phyloP scores from a whole-genome alignment of 2,329 filamentous ascomycete species.

The Alternaria atra region DNA sequence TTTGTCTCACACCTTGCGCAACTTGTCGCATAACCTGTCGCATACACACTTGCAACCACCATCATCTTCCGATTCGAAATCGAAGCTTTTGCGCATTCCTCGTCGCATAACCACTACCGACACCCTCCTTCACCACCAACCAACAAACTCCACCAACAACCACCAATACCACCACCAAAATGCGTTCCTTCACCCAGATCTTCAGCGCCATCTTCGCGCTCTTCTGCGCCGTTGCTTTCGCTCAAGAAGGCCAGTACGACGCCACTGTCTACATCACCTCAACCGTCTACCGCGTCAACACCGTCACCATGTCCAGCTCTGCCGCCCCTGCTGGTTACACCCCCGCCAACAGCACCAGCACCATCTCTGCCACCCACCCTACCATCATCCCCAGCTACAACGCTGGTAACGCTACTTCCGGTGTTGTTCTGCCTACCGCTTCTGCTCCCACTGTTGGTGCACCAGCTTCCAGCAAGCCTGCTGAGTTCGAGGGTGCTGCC shows the following conservation, averaged over 20 bases:
- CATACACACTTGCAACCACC: constrained; percentile 11
- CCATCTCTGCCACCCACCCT: constrained; percentile 35
- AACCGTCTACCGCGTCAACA: constrained; percentile 52
- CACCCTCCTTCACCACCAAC: constrained; percentile 14
- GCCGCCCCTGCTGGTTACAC: constrained; percentile 26
- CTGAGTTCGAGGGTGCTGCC: constrained; percentile 46
- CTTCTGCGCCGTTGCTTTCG: constrained; percentile 39
- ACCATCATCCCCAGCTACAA: constrained; percentile 26
- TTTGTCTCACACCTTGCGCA: constrained; percentile 6
- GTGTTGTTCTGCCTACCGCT: constrained; percentile 13
- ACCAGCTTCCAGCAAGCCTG: constrained; percentile 20
- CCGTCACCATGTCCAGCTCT: constrained; percentile 46
- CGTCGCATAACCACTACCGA: constrained; percentile 7
- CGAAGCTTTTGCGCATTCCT: constrained; percentile 9
- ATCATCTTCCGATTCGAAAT: constrained; percentile 14
- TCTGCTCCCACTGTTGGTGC: constrained; percentile 21
- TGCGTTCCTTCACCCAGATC: constrained; percentile 49
- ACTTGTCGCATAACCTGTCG: constrained; percentile 15
- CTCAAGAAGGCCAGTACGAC: constrained; percentile 40
- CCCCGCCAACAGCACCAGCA: constrained; percentile 46
- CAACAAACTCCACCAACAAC: constrained; percentile 24
- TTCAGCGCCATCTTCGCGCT: constrained; percentile 47
- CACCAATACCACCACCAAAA: constrained; percentile 32
- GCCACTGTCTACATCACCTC: constrained; percentile 50
- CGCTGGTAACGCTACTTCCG: constrained; percentile 32